A percentile compares a stretch with the other conserved stretches of the same genome.
Conservation (phyloP, 257 asterid genomes). For the Solanum gracilifrons region DNA sequence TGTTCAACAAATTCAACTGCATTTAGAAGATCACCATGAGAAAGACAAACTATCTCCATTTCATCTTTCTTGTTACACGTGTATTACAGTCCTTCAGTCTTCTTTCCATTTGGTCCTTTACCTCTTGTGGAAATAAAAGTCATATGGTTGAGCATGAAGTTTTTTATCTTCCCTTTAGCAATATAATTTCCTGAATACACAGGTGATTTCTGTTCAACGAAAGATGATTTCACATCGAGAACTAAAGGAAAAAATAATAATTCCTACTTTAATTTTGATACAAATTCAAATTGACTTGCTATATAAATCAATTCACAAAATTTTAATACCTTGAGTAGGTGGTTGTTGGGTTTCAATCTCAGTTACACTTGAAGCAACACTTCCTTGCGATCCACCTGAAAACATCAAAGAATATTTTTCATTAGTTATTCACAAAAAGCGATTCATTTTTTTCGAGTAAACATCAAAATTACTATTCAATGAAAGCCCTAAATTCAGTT, state of each 20-base stretch:
- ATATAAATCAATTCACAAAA: too few species aligned
- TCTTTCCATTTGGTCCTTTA: conserved; percentile 22
- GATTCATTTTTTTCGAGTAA: too few species aligned
- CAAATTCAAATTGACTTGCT: too few species aligned
- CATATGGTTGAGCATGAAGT: conserved; percentile 33
- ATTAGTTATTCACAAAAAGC: conserved; percentile 9
- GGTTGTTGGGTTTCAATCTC: conserved; percentile 22
- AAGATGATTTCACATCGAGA: too few species aligned
- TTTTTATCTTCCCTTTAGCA: conserved; percentile 5
- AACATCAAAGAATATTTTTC: conserved; percentile 2
- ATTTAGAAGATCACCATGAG: conserved; percentile 60
- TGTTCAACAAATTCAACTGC: conserved; percentile 39
- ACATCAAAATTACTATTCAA: too few species aligned
- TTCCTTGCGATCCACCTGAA: conserved; percentile 27
- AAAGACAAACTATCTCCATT: conserved; percentile 59
- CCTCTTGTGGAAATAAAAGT: conserved; percentile 51
- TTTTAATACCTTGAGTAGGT: conserved; percentile 30
- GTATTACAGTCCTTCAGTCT: conserved; percentile 23
- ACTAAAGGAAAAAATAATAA: too few species aligned
- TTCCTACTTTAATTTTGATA: too few species aligned
- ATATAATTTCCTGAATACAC: background rate
- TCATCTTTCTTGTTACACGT: conserved; percentile 48
- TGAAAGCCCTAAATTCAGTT: conserved; percentile 45
- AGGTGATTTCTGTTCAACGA: background rate
- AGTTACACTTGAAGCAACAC: conserved; percentile 40